Evolutionary conservation across 129 eudicot species (phyloP), one percentile per base, ranked within the genome.

Genomic region (Pittosporum tobira): DNA sequence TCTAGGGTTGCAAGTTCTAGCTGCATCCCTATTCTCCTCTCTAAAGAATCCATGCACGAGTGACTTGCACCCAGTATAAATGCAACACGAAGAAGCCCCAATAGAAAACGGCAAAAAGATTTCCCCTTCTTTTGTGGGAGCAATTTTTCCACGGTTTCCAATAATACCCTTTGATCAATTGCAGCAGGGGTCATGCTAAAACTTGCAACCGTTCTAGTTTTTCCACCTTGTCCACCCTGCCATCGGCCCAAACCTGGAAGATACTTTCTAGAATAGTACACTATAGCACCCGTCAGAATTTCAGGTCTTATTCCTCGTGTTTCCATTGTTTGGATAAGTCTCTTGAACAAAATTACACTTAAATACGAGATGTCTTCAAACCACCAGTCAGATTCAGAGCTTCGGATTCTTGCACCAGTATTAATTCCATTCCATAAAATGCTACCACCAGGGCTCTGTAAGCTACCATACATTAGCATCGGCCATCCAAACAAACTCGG

Each of bases 401-500:
- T 86, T 38, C 81, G 67, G 51, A 91, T 80, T 68, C 79, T 86
- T 15, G 98, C 98, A 66, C 98, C 98, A 0, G 98, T 91, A 65
- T 91, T 83, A 26, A 91, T 86, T 43, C 98, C 98, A 12, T 91
- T 91, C 98, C 98, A 91, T 21, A 91, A 68, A 30, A 91, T 91
- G 77, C 98, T 91, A 25, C 98, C 98, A 34, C 95, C 95, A 1
- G 98, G 98, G 75, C 98, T 91, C 62, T 91, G 98, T 65, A 81
- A 74, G 50, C 83, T 86, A 52, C 98, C 98, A 65, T 91, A 86
- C 98, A 86, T 80, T 85, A 73, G 69, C 98, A 91, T 83, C 15
- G 98, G 98, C 96, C 98, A 91, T 26, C 98, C 98, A 71, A 86
- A 91, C 48, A 91, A 83, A 80, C 84, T 77, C 2, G 95, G 89